Percentiles rank a stretch among this genome's conserved stretches.
Conservation (phyloP, 441 rosid genomes). For the Erysimum pusillum region DNA sequence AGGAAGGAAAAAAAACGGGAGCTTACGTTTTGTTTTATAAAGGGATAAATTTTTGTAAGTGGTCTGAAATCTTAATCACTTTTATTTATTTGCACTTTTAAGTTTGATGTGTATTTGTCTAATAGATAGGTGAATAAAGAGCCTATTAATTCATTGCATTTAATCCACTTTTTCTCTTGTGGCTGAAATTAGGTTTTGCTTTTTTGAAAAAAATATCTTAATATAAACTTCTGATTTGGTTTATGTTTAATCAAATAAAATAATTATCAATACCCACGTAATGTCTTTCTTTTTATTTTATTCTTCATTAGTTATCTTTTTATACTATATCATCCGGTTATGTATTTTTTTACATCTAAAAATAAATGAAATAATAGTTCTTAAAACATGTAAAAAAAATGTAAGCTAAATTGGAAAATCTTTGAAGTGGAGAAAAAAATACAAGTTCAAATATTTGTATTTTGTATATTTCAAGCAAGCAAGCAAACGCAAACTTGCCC, state of each 20-base stretch:
- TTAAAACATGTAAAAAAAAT: background rate
- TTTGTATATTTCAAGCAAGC: conserved; percentile 18
- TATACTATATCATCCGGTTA: background rate
- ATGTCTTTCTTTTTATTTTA: background rate
- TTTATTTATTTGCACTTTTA: conserved; percentile 22
- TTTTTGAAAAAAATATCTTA: background rate
- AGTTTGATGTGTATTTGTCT: conserved; percentile 41
- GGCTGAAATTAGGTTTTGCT: conserved; percentile 36
- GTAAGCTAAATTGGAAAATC: background rate
- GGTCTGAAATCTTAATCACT: conserved; percentile 49
- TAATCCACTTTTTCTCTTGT: conserved; percentile 40
- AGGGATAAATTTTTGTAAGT: conserved; percentile 33
- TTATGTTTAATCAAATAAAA: conserved; percentile 35
- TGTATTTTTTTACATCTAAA: background rate
- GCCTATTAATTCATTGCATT: conserved; percentile 41
- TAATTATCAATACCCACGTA: conserved; percentile 5
- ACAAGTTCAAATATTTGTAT: conserved; percentile 14
- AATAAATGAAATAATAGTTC: conserved; percentile 4
- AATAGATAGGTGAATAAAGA: conserved; percentile 38
- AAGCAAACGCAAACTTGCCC: conserved; percentile 8
- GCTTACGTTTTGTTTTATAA: conserved; percentile 23
- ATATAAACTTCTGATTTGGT: conserved; percentile 12
- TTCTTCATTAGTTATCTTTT: background rate
- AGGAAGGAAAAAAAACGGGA: background rate
- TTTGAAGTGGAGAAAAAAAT: background rate